phyloP scores from a whole-genome alignment of 1,284 basidiomycete species.

The Malassezia globosa region DNA sequence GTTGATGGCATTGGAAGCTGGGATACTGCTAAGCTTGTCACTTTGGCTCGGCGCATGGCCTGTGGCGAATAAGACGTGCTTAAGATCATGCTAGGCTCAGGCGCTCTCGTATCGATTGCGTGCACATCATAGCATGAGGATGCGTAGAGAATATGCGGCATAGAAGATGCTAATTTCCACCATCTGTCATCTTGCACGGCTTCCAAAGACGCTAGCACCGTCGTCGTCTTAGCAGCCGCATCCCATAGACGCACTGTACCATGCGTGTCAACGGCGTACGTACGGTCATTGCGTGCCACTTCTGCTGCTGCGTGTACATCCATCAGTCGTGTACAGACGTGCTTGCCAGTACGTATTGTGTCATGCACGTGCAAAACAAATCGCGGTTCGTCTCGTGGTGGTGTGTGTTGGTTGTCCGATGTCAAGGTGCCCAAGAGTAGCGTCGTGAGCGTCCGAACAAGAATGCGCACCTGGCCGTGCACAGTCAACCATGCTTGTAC shows the following conservation, averaged over 20 bases:
- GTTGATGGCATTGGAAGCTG: not conserved
- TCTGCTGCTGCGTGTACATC: not conserved
- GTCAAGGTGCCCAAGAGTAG: not conserved
- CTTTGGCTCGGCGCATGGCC: not conserved
- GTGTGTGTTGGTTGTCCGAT: not conserved
- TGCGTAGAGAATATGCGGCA: not conserved
- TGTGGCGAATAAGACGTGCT: slow-evolving; percentile 4
- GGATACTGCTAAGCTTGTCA: not conserved
- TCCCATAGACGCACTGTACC: slow-evolving; percentile 9
- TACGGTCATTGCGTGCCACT: not conserved
- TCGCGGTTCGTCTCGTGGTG: not conserved
- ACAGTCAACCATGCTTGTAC: too few relatives aligned
- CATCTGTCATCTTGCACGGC: not conserved
- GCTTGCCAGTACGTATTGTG: not conserved
- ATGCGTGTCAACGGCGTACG: slow-evolving; percentile 4
- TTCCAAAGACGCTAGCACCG: not conserved
- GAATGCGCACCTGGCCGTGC: too few relatives aligned
- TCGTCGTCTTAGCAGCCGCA: not conserved
- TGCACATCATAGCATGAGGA: slow-evolving; percentile 1
- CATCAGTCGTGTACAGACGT: not conserved
- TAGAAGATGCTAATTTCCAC: not conserved
- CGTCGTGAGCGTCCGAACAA: slow-evolving; percentile 6
- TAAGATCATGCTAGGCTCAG: not conserved
- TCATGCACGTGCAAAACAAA: not conserved
- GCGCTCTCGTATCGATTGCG: slow-evolving; percentile 2